phyloP scores from a whole-genome alignment of 2,329 filamentous ascomycete species.

The Penicillium corylophilum region DNA sequence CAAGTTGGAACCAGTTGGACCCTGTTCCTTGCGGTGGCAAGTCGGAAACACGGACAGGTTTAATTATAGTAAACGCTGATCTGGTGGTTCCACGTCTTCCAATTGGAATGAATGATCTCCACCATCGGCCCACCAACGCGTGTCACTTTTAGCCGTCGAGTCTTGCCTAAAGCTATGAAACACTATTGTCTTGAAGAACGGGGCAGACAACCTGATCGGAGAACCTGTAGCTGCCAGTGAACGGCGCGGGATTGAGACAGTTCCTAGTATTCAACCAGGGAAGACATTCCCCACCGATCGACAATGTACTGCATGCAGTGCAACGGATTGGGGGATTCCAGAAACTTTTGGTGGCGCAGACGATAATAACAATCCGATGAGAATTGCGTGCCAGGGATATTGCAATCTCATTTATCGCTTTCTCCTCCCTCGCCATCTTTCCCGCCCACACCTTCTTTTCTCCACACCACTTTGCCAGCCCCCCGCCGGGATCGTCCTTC shows the following conservation, averaged over 20 bases:
- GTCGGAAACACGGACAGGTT: not conserved
- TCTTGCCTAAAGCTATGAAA: not conserved
- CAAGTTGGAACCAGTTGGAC: not conserved
- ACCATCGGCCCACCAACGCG: constrained; percentile 34
- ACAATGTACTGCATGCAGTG: constrained; percentile 21
- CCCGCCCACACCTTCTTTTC: constrained; percentile 7
- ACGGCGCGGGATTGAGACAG: not conserved
- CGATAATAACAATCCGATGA: not conserved
- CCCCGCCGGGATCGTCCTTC: not conserved
- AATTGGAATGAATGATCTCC: constrained; percentile 19
- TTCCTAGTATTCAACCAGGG: not conserved
- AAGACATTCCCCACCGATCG: constrained; percentile 21
- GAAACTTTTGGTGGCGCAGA: constrained; percentile 15
- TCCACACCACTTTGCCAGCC: constrained; percentile 14
- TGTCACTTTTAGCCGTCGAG: constrained; percentile 25
- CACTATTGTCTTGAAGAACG: not conserved
- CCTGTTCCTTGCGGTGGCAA: constrained; percentile 14
- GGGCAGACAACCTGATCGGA: not conserved
- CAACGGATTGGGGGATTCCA: constrained; percentile 16
- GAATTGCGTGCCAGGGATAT: not conserved
- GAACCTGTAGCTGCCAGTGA: not conserved
- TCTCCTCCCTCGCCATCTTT: constrained; percentile 1
- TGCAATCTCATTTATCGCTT: not conserved
- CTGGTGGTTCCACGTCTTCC: constrained; percentile 15
- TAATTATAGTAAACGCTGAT: constrained; percentile 1